Evolutionary conservation across 164 flowering plant genomes (phyloP), one percentile per base, ranked within the genome.

Genomic region (Nelumbo lutea): DNA sequence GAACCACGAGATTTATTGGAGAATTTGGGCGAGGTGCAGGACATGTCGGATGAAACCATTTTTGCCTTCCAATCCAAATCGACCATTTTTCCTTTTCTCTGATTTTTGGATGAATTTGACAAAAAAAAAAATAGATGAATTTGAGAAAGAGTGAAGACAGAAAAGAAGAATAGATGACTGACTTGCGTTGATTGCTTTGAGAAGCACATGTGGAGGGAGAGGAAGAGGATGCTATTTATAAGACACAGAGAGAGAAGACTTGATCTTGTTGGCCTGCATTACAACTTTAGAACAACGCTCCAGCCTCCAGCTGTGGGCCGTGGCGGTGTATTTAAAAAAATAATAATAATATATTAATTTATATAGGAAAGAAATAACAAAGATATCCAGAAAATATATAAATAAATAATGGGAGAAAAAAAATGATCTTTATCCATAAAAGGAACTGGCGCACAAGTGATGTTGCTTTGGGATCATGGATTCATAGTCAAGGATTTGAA

Each of bases 1-100:
- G 72, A 44, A 42, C 48, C 58, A 14, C 62, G 66, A 10, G 64
- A 40, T 13, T 63, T 67, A 4, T 39, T 48, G 9, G 74, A 67
- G 52, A 64, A 62, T 38, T 68, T 77, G 1, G 75, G 72, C 4
- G 77, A 53, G 7, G 67, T 63, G 42, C 11, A 14, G n/a, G 77
- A 60, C 65, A 69, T 69, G 1, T 67, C 56, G 59, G 77, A 57
- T 9, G 75, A 50, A 47, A 68, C 65, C 70, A 65, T 78, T 11
- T 78, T 74, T 10, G 75, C 38, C 56, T 78, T 74, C 70, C 80
- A 71, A 57, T 68, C 80, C 61, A 78, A 61, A 74, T 78, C 80
- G 1, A 74, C 65, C 91, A 85, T 87, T 46, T 61, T 79, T 38
- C 2, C 45, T 47, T 1, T 10, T 5, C 8, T 11, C 40, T 52